phyloP scores from a whole-genome alignment of 306 rosid genomes.

The Cajanus cajan region DNA sequence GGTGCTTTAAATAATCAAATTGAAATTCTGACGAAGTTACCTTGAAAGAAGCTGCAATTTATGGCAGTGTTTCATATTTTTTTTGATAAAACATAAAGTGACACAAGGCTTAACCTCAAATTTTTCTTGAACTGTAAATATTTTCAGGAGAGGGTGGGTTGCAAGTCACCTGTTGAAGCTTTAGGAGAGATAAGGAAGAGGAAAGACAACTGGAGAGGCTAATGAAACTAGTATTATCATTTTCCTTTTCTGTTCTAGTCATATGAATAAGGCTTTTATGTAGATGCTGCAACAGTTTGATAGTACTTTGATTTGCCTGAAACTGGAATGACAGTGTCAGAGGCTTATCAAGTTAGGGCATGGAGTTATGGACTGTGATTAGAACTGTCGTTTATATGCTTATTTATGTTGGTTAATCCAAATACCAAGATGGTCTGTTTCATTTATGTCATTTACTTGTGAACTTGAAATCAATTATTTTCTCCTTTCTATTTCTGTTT shows the following conservation, averaged over 20 bases:
- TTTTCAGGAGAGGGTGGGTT: conserved; percentile 55
- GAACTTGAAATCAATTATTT: conserved; percentile 12
- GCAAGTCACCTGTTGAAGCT: conserved; percentile 66
- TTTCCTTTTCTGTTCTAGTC: neutral
- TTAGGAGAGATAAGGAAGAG: conserved; percentile 57
- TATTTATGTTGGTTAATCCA: conserved; percentile 33
- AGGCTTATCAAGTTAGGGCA: conserved; percentile 24
- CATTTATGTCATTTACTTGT: conserved; percentile 26
- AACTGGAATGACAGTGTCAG: conserved; percentile 1
- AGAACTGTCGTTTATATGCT: neutral
- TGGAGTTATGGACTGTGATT: conserved; percentile 21
- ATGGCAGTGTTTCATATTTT: neutral
- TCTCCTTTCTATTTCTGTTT: conserved; percentile 18
- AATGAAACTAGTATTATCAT: conserved; percentile 8
- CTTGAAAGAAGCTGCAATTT: neutral
- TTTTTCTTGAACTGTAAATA: conserved; percentile 10
- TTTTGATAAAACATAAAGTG: neutral
- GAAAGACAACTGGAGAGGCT: conserved; percentile 84
- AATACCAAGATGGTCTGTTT: conserved; percentile 27
- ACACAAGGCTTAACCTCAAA: neutral
- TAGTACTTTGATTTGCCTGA: conserved; percentile 16
- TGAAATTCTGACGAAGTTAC: neutral
- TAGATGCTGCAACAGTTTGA: neutral
- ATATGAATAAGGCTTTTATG: conserved; percentile 14
- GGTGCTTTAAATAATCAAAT: neutral